These are phyloP conservation scores for Seiridium unicorne DNA, from an alignment of 2,329 filamentous ascomycete species.

Conservation along the genomic window DNA sequence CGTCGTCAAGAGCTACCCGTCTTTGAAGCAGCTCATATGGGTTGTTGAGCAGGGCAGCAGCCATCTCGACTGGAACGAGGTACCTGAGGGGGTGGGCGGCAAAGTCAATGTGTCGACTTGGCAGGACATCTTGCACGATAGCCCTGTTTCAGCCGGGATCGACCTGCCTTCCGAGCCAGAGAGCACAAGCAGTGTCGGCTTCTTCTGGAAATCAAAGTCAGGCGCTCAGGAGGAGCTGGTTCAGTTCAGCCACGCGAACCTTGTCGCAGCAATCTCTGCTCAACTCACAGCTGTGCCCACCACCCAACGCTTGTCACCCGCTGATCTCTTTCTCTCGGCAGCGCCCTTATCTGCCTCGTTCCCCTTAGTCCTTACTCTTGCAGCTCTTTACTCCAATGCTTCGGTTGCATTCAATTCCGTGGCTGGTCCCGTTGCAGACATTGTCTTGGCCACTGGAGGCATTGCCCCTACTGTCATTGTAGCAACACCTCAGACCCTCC, in stretches of 20 bases:
- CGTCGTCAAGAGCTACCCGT: constrained; percentile 66
- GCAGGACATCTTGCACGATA: constrained; percentile 82
- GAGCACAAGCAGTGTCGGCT: constrained; percentile 55
- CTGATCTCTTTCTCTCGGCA: constrained; percentile 82
- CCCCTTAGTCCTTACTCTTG: constrained; percentile 75
- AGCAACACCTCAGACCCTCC: constrained; percentile 71
- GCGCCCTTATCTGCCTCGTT: constrained; percentile 80
- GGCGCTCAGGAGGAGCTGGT: constrained; percentile 66
- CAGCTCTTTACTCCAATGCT: constrained; percentile 79
- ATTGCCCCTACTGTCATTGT: constrained; percentile 82
- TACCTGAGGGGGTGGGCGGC: constrained; percentile 73
- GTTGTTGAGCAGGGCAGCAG: constrained; percentile 87
- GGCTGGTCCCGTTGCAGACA: constrained; percentile 68
- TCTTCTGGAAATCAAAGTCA: constrained; percentile 62
- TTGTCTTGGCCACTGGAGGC: constrained; percentile 70
- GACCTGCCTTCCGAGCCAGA: constrained; percentile 64
- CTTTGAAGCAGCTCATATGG: constrained; percentile 80
- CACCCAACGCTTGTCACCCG: constrained; percentile 67
- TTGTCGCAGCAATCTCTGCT: constrained; percentile 83
- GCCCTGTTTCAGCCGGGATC: constrained; percentile 52
- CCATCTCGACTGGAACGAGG: constrained; percentile 94
- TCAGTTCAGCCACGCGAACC: constrained; percentile 76
- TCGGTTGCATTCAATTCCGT: constrained; percentile 89
- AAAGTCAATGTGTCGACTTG: constrained; percentile 84
- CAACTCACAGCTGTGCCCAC: constrained; percentile 75